Evolutionary conservation across 495 filamentous ascomycete genomes (phyloP), one percentile per base, ranked within the genome.

Genomic region (Sabuloglossum arenarium): DNA sequence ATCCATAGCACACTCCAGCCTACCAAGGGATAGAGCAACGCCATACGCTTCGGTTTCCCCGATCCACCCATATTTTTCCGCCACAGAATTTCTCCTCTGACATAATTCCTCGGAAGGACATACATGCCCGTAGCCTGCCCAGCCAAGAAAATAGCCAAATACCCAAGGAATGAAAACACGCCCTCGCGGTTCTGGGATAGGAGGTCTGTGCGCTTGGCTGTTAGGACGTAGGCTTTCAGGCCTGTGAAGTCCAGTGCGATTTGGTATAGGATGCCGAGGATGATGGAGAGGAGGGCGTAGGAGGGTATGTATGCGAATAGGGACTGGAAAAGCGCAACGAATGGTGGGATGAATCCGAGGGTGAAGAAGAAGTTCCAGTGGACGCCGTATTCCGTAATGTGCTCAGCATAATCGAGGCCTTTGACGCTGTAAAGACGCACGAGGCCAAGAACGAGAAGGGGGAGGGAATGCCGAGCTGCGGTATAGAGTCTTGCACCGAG

Each of bases 321-420:
- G 0, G 81, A 78, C 59, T 89, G 84, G 54, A 91, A 86, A 0
- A 94, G 65, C n/a, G 90, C 89, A 53, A 94, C 79, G 61, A 91
- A 91, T 3, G 88, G 88, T 1, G 89, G 87, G 31, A 99, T 68
- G 27, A 96, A 78, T 3, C 81, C 90, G 11, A 99, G 71, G 0
- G 91, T 99, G 68, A 99, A 97, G 72, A 99, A 99, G 67, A 99
- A 99, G 67, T 99, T 99, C 91, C 91, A 99, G 66, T 99, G 91
- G 11, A 97, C 86, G 30, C 91, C 91, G 62, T 99, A 99, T 61
- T 99, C 91, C 1, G 87, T 90, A 34, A 97, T 88, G 69, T 99
- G 91, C 66, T 97, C 91, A 1, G 88, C 88, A 64, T 97, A 97
- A 63, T 96, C 88, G 24, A 95, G 71, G 10, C 86, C 85, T 68